Evolutionary conservation across 2,329 filamentous ascomycete species (phyloP).

Genomic region (Trichocomaceae sp.): DNA sequence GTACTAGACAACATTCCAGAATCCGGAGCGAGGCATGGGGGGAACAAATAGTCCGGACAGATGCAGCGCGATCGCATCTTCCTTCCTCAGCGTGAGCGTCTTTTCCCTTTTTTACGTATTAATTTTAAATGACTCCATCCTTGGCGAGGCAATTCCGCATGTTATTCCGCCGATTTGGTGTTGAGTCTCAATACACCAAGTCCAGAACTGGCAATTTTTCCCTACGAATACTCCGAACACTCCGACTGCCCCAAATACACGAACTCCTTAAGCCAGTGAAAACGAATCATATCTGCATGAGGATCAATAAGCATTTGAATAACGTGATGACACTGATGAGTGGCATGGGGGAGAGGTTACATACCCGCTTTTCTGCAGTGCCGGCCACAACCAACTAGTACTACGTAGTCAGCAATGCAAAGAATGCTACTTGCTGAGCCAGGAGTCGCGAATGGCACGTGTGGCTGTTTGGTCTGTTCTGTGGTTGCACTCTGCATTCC

Average conservation of each 20-base stretch:
- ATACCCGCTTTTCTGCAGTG: no score
- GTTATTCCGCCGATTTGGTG: background rate
- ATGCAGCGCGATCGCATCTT: no score
- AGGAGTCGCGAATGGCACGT: background rate
- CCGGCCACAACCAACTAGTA: background rate
- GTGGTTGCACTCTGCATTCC: background rate
- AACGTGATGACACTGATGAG: background rate
- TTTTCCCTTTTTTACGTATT: background rate
- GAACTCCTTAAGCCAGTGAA: background rate
- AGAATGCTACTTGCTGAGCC: background rate
- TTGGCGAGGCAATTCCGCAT: background rate
- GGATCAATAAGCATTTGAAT: no score
- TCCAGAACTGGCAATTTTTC: background rate
- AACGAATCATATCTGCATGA: background rate
- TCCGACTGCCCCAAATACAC: background rate
- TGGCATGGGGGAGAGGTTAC: no score
- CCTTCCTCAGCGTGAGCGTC: no score
- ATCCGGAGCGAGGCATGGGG: no score
- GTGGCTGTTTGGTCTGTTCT: constrained; percentile 1
- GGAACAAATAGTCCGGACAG: no score
- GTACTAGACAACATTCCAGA: no score
- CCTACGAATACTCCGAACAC: background rate
- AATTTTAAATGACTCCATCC: background rate
- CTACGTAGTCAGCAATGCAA: background rate
- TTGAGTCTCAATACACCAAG: background rate